Conservation (phyloP, 2,329 filamentous ascomycete genomes). For the Huntiella moniliformis region DNA sequence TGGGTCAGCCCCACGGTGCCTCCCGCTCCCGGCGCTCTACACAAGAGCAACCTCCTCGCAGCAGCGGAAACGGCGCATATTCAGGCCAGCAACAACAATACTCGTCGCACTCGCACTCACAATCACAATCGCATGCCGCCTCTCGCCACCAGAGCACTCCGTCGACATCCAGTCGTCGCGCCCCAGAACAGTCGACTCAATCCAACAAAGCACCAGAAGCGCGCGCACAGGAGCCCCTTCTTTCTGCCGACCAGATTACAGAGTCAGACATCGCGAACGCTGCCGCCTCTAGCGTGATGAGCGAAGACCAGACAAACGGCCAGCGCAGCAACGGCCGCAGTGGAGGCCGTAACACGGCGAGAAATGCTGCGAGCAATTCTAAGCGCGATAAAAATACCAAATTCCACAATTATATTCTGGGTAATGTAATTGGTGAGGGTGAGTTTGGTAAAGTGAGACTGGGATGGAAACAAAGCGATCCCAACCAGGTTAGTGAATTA, state of each 20-base stretch:
- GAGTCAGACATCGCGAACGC: constrained; percentile 28
- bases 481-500: constrained; percentile 45
- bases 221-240: constrained; percentile 6
- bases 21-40: constrained; percentile 15
- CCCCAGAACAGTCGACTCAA: background rate
- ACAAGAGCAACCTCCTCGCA: constrained; percentile 22
- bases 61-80: constrained; percentile 17
- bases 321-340: constrained; percentile 15
- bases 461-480: constrained; percentile 92
- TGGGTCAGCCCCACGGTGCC: constrained; percentile 12
- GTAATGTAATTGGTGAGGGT: constrained; percentile 89
- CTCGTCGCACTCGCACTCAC: background rate
- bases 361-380: constrained; percentile 3
- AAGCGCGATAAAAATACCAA: constrained; percentile 54
- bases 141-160: background rate
- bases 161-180: constrained; percentile 1
- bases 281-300: constrained; percentile 24
- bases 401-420: constrained; percentile 89
- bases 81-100: constrained; percentile 2
- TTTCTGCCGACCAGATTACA: constrained; percentile 9
- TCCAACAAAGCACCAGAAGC: constrained; percentile 17
- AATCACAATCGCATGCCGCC: constrained; percentile 3
- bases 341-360: constrained; percentile 6
- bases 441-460: constrained; percentile 98
- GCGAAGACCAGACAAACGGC: constrained; percentile 20